Evolutionary conservation across 2,329 filamentous ascomycete species (phyloP).

Genomic region (Trichothecium sympodiale): DNA sequence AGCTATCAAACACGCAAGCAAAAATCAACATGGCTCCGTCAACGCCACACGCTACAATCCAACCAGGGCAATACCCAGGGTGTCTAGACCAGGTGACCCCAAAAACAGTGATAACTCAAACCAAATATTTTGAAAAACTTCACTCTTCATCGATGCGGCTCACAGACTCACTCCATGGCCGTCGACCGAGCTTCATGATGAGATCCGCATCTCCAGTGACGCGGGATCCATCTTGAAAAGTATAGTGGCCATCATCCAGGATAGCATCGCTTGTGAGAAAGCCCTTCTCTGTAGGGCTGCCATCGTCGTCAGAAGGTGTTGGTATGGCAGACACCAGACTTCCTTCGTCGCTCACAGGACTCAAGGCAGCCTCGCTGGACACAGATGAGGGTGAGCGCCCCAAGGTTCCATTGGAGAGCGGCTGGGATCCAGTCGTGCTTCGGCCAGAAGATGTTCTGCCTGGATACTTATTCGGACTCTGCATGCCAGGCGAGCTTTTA

Average conservation of each 20-base stretch:
- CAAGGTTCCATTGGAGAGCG: slow-evolving; percentile 4
- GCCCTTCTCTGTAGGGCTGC: slow-evolving; percentile 16
- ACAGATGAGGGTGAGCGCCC: slow-evolving; percentile 18
- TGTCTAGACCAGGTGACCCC: slow-evolving; percentile 5
- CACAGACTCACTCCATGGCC: slow-evolving; percentile 21
- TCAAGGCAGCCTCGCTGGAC: slow-evolving; percentile 24
- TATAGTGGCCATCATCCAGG: slow-evolving; percentile 16
- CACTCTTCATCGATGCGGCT: slow-evolving; percentile 25
- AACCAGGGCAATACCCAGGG: slow-evolving; percentile 4
- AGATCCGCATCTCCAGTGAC: slow-evolving; percentile 16
- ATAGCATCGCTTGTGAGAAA: not conserved
- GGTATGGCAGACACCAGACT: slow-evolving; percentile 22
- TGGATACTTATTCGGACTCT: slow-evolving; percentile 4
- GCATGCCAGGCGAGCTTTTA: slow-evolving; percentile 9
- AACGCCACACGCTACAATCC: not conserved
- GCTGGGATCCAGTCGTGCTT: slow-evolving; percentile 5
- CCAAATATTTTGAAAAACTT: too few relatives aligned
- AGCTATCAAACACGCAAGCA: slow-evolving; percentile 1
- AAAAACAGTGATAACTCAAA: too few relatives aligned
- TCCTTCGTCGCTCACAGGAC: slow-evolving; percentile 23
- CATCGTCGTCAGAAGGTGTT: slow-evolving; percentile 25
- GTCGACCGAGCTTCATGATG: slow-evolving; percentile 22
- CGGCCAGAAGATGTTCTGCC: slow-evolving; percentile 10
- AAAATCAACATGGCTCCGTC: not conserved
- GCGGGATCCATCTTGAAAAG: slow-evolving; percentile 17